A percentile compares a stretch with the other conserved stretches of the same genome.
Evolutionary conservation across 2,329 filamentous ascomycete genomes (phyloP).

Genomic region (Tolypocladium nubicola): DNA sequence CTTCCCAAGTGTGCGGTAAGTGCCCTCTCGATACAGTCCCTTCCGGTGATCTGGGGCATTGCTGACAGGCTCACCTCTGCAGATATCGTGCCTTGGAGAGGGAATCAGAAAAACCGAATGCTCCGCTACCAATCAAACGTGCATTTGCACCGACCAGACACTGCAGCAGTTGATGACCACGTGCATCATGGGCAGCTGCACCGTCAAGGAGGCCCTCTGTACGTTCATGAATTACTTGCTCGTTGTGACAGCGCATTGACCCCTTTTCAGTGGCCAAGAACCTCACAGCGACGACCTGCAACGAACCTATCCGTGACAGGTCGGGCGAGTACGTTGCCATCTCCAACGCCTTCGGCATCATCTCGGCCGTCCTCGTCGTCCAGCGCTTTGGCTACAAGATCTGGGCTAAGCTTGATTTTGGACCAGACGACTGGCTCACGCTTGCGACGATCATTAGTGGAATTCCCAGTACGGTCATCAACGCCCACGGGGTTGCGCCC

Average conservation of each 20-base stretch:
- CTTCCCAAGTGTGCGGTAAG: conserved; percentile 4
- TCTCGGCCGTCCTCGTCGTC: conserved; percentile 28
- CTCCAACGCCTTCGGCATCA: conserved; percentile 18
- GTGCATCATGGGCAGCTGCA: conserved; percentile 19
- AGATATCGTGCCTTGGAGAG: conserved; percentile 11
- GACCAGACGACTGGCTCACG: conserved; percentile 27
- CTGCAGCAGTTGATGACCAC: conserved; percentile 13
- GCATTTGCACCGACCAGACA: conserved; percentile 18
- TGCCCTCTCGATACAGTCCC: background rate
- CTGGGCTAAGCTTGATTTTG: conserved; percentile 21
- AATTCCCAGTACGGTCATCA: conserved; percentile 19
- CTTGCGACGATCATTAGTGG: conserved; percentile 14
- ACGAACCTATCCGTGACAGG: conserved; percentile 16
- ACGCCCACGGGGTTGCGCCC: conserved; percentile 17
- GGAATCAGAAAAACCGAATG: conserved; percentile 16
- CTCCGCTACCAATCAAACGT: conserved; percentile 14
- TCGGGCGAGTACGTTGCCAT: conserved; percentile 22
- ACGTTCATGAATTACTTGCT: conserved; percentile 3
- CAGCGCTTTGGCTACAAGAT: conserved; percentile 28
- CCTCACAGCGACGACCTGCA: conserved; percentile 9
- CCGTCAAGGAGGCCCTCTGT: conserved; percentile 20
- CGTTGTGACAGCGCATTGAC: background rate
- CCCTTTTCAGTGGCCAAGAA: conserved; percentile 13
- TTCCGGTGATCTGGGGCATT: background rate
- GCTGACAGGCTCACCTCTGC: background rate